A percentile compares a stretch with the other conserved stretches of the same genome.
Conservation (phyloP, 78 protist genomes). For the Cyanophora paradoxa region DNA sequence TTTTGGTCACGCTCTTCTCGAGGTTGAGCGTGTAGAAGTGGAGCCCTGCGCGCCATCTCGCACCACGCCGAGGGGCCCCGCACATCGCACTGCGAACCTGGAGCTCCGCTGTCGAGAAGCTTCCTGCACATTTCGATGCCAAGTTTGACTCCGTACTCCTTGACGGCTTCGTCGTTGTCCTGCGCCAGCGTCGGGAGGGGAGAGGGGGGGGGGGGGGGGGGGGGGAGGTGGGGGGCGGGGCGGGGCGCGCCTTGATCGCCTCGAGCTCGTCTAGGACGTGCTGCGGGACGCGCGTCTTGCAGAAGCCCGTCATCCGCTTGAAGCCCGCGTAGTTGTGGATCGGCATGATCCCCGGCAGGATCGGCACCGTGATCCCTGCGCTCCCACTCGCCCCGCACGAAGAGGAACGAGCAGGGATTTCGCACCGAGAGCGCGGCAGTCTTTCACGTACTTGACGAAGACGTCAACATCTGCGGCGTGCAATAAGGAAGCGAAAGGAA, state of each 20-base stretch:
- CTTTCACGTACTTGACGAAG: slow-evolving; percentile 42
- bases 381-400: too few relatives aligned
- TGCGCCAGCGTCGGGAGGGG: not conserved
- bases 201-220: not conserved
- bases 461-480: slow-evolving; percentile 69
- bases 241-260: slow-evolving; percentile 39
- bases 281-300: slow-evolving; percentile 54
- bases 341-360: slow-evolving; percentile 96
- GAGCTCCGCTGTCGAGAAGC: slow-evolving; percentile 17
- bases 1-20: slow-evolving; percentile 54
- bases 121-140: slow-evolving; percentile 56
- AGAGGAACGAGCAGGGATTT: not conserved
- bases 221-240: not conserved
- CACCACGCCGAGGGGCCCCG: slow-evolving; percentile 51
- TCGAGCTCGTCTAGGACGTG: slow-evolving; percentile 48
- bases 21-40: slow-evolving; percentile 94
- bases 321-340: slow-evolving; percentile 75
- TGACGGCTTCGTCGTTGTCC: slow-evolving; percentile 70
- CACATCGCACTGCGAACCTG: too few relatives aligned
- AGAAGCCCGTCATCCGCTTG: slow-evolving; percentile 66
- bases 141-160: slow-evolving; percentile 69
- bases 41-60: slow-evolving; percentile 68
- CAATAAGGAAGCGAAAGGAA: too few relatives aligned
- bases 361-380: slow-evolving; percentile 85
- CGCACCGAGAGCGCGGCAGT: slow-evolving; percentile 56